A percentile compares a stretch with the other conserved stretches of the same genome.
Evolutionary conservation across 2,329 filamentous ascomycete genomes (phyloP).

Genomic region (Aspergillus niger): DNA sequence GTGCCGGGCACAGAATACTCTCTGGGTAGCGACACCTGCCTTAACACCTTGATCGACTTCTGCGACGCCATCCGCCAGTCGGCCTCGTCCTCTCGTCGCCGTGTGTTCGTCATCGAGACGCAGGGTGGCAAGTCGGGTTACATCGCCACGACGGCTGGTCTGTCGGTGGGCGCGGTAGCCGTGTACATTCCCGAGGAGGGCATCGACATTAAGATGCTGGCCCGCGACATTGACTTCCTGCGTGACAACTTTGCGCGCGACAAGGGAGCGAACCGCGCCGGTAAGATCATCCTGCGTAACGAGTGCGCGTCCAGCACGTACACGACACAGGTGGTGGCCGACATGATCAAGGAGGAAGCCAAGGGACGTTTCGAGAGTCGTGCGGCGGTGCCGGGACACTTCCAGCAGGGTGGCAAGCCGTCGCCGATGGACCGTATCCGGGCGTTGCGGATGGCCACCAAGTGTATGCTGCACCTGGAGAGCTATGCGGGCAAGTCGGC

Average conservation of each 20-base stretch:
- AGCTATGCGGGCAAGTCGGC: slow-evolving; percentile 66
- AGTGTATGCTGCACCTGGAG: slow-evolving; percentile 91
- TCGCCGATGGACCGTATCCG: slow-evolving; percentile 95
- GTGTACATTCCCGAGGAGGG: slow-evolving; percentile 98
- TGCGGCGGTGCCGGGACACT: slow-evolving; percentile 88
- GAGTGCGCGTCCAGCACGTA: slow-evolving; percentile 91
- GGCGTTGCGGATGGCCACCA: slow-evolving; percentile 87
- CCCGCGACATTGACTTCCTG: slow-evolving; percentile 84
- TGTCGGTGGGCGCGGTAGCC: slow-evolving; percentile 87
- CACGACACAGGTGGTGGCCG: slow-evolving; percentile 87
- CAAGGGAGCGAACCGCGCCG: slow-evolving; percentile 82
- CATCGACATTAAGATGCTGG: slow-evolving; percentile 89
- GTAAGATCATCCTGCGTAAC: slow-evolving; percentile 94
- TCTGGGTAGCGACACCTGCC: slow-evolving; percentile 90
- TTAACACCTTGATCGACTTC: slow-evolving; percentile 92
- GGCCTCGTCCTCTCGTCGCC: slow-evolving; percentile 85
- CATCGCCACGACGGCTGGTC: slow-evolving; percentile 83
- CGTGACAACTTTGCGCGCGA: slow-evolving; percentile 83
- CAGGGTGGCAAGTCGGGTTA: slow-evolving; percentile 95
- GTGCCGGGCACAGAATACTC: slow-evolving; percentile 98
- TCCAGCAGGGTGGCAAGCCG: slow-evolving; percentile 90
- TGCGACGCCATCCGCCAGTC: slow-evolving; percentile 98
- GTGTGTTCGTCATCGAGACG: slow-evolving; percentile 97
- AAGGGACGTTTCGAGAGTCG: slow-evolving; percentile 89
- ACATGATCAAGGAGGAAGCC: slow-evolving; percentile 93